Conservation (phyloP, 148 eudicot genomes). For the Agrostemma githago region DNA sequence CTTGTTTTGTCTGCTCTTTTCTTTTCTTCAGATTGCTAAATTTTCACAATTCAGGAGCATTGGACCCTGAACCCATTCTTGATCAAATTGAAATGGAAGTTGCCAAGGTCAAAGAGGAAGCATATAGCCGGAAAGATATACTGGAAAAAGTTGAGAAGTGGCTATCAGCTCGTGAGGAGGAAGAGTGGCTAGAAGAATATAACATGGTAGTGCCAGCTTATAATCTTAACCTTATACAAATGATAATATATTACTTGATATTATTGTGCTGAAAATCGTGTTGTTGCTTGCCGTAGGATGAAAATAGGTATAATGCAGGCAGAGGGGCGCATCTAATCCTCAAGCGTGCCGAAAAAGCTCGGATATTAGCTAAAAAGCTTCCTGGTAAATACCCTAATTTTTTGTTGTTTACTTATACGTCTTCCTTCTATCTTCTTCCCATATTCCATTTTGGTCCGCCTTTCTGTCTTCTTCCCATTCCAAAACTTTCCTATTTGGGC, state of each 20-base stretch:
- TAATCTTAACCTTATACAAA: background rate
- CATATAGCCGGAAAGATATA: constrained; percentile 86
- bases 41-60: constrained; percentile 44
- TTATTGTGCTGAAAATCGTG: background rate
- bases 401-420: background rate
- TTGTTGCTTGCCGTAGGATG: constrained; percentile 43
- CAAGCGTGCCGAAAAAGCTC: constrained; percentile 95
- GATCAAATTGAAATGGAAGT: constrained; percentile 73
- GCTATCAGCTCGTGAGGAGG: constrained; percentile 83
- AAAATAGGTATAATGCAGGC: constrained; percentile 77
- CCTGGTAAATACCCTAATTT: constrained; percentile 48
- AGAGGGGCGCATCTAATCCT: constrained; percentile 85
- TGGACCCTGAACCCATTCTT: constrained; percentile 64
- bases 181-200: constrained; percentile 93
- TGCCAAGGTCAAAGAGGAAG: constrained; percentile 78
- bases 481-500: too few species aligned
- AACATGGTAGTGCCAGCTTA: constrained; percentile 48
- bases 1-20: background rate
- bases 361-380: constrained; percentile 71
- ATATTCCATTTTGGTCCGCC: too few species aligned
- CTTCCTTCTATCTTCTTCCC: too few species aligned
- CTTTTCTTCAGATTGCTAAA: constrained; percentile 7
- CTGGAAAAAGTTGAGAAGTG: constrained; percentile 89
- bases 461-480: too few species aligned
- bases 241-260: background rate